Conservation (phyloP, 1,139 yeast genomes). For the Kodamaea suecica region DNA sequence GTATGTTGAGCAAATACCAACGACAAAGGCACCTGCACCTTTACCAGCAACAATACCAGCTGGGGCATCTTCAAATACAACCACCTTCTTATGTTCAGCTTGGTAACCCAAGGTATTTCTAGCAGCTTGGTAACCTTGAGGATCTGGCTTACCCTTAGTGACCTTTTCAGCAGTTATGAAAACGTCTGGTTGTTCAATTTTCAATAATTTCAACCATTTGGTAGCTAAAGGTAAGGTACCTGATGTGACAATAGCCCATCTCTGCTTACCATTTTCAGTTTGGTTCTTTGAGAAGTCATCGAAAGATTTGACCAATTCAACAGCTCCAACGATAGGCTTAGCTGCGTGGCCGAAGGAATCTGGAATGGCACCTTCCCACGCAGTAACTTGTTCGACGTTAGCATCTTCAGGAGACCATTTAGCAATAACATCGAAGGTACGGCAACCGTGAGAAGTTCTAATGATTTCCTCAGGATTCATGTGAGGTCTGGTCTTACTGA, state of each 20-base stretch:
- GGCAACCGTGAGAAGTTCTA: conserved; percentile 76
- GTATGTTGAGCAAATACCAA: conserved; percentile 82
- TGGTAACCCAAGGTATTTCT: conserved; percentile 57
- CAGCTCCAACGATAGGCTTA: conserved; percentile 71
- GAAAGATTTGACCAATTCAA: conserved; percentile 57
- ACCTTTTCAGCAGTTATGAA: conserved; percentile 82
- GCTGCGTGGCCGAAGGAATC: conserved; percentile 70
- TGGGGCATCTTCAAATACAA: conserved; percentile 86
- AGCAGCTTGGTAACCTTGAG: conserved; percentile 72
- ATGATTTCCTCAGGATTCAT: conserved; percentile 70
- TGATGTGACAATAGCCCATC: conserved; percentile 84
- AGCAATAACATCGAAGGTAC: conserved; percentile 75
- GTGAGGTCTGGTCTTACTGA: conserved; percentile 66
- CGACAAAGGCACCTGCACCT: conserved; percentile 77
- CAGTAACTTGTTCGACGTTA: conserved; percentile 60
- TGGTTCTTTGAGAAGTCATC: conserved; percentile 37
- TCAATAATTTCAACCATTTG: conserved; percentile 71
- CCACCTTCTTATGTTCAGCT: conserved; percentile 44
- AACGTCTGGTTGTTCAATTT: conserved; percentile 60
- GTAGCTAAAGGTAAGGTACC: conserved; percentile 77
- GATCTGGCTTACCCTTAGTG: conserved; percentile 76
- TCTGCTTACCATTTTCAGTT: conserved; percentile 45
- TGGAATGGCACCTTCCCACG: conserved; percentile 69
- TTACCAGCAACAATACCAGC: conserved; percentile 85
- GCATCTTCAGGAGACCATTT: conserved; percentile 77